phyloP scores from a whole-genome alignment of 352 stramenopile genomes.

The Phytophthora vignae region DNA sequence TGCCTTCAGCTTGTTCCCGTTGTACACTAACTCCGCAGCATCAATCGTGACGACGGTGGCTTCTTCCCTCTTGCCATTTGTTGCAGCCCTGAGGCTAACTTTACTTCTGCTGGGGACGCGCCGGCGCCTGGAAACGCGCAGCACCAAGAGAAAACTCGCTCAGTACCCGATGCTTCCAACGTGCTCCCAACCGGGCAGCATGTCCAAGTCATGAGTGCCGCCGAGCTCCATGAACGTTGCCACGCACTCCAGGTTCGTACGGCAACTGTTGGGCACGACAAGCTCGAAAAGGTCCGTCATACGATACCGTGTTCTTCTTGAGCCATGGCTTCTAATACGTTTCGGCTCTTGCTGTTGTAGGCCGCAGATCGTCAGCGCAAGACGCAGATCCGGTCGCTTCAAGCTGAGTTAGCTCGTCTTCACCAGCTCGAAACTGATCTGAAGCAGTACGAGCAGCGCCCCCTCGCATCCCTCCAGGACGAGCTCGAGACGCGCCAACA shows the following conservation, averaged over 20 bases:
- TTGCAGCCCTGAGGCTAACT: too few relatives aligned
- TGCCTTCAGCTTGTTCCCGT: too few relatives aligned
- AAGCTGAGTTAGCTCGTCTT: constrained; percentile 24
- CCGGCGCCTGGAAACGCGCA: too few relatives aligned
- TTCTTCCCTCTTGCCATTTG: too few relatives aligned
- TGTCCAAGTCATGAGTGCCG: constrained; percentile 14
- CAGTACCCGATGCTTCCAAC: neutral
- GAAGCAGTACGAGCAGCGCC: constrained; percentile 16
- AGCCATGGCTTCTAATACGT: too few relatives aligned
- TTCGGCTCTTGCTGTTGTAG: constrained; percentile 8
- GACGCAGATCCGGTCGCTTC: constrained; percentile 11
- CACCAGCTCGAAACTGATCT: constrained; percentile 16
- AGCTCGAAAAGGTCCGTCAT: constrained; percentile 31
- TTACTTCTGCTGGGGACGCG: neutral
- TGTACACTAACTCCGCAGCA: too few relatives aligned
- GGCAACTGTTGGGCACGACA: constrained; percentile 14
- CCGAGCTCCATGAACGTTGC: constrained; percentile 14
- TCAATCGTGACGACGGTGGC: too few relatives aligned
- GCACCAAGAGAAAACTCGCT: too few relatives aligned
- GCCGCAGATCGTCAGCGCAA: constrained; percentile 16
- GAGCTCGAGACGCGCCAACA: constrained; percentile 20
- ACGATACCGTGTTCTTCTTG: neutral
- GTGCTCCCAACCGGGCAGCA: constrained; percentile 1
- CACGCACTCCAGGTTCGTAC: constrained; percentile 13
- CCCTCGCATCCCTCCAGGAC: constrained; percentile 17